Conservation (phyloP, 2,329 filamentous ascomycete genomes). For the Capronia epimyces region DNA sequence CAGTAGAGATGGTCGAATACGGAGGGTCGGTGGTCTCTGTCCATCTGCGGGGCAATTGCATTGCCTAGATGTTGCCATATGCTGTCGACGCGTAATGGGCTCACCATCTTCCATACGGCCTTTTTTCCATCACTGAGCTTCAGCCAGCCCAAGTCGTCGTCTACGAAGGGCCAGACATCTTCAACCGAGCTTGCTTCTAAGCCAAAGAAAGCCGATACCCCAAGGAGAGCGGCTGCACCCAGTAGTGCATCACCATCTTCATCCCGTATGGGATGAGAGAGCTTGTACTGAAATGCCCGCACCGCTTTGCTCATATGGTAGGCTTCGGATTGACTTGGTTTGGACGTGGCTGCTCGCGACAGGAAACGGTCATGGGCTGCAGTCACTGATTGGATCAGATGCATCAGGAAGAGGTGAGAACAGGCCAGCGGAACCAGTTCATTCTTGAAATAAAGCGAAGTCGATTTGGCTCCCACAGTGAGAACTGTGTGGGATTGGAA, state of each 20-base stretch:
- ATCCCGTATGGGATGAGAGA: slow-evolving; percentile 8
- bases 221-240: slow-evolving; percentile 37
- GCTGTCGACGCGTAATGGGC: slow-evolving; percentile 47
- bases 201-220: slow-evolving; percentile 39
- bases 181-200: slow-evolving; percentile 39
- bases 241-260: slow-evolving; percentile 19
- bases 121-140: slow-evolving; percentile 53
- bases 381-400: slow-evolving; percentile 50
- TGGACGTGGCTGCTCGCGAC: slow-evolving; percentile 8
- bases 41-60: not conserved
- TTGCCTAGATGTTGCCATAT: slow-evolving; percentile 26
- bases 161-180: slow-evolving; percentile 54
- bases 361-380: slow-evolving; percentile 51
- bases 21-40: not conserved
- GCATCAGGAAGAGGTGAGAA: slow-evolving; percentile 49
- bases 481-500: slow-evolving; percentile 22
- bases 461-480: slow-evolving; percentile 15
- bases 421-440: slow-evolving; percentile 10
- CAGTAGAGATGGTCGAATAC: slow-evolving; percentile 20
- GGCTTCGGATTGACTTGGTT: slow-evolving; percentile 36
- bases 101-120: slow-evolving; percentile 48
- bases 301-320: slow-evolving; percentile 42
- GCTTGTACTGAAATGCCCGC: slow-evolving; percentile 8
- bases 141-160: slow-evolving; percentile 54
- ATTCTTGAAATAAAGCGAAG: slow-evolving; percentile 15